Evolutionary conservation across 495 filamentous ascomycete genomes (phyloP), one percentile per base, ranked within the genome.

Genomic region (Podospora sp.): DNA sequence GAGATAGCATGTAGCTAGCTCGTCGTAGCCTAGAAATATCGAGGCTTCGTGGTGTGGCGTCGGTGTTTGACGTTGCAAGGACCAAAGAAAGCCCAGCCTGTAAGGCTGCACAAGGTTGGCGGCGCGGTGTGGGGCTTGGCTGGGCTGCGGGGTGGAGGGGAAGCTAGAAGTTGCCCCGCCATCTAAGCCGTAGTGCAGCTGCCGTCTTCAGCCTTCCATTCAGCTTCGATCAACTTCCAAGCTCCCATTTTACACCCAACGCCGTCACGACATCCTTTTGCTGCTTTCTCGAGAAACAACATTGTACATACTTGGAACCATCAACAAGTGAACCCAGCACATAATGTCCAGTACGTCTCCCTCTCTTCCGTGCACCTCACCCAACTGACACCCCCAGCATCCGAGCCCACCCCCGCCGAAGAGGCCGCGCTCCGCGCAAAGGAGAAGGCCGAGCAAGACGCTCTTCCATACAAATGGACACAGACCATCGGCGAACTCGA

Each of bases 401-500:
- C 56, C 69, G 87, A 88, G 53, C 83, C 77, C 22, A 84, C 85
- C 58, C 77, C 82, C 46, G 86, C 86, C 57, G 78, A 87, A 71
- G 90, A 93, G 74, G 87, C 87, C 40, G 89, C 89, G 29, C 87
- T 89, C 74, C 88, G 88, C 74, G 89, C 87, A 64, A 89, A 89
- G 75, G 93, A 99, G 78, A 85, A 84, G 33, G 90, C 88, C 36
- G 95, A 98, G 78, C 95, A 99, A 82, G 92, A 91, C 22, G 85
- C 89, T 51, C 89, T 99, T 11, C 95, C 95, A 4, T 99, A 99
- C 88, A 93, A 95, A 81, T 99, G 95, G 95, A 91, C 87, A 1
- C 95, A 99, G 79, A 93, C 90, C n/a, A 97, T 99, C 78, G 83
- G 85, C 67, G 96, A 98, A 70, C 80, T 97, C 68, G 94, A 98